Conservation (phyloP, 2,329 filamentous ascomycete species). For the Hypoxylon sp. region DNA sequence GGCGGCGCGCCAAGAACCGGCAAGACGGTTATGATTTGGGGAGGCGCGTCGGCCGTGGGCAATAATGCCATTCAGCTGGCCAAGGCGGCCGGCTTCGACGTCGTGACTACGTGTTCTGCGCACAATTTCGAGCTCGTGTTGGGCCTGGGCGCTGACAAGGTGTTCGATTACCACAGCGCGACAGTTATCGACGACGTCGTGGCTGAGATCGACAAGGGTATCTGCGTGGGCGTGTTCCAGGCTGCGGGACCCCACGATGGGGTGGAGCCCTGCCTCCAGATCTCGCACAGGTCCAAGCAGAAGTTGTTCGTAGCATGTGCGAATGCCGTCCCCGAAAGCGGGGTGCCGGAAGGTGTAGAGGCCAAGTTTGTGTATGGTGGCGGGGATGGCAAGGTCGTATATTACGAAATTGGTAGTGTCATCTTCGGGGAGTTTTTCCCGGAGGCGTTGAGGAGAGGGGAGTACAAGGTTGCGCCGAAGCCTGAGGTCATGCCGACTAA, state of each 20-base stretch:
- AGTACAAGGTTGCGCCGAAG: conserved; percentile 28
- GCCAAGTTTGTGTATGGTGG: conserved; percentile 15
- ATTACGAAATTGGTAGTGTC: conserved; percentile 17
- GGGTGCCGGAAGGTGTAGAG: conserved; percentile 24
- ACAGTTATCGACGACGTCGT: conserved; percentile 22
- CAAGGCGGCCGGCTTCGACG: conserved; percentile 19
- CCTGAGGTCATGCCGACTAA: conserved; percentile 26
- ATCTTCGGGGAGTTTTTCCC: conserved; percentile 27
- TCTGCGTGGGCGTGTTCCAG: conserved; percentile 35
- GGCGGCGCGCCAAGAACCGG: not conserved
- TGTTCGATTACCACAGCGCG: conserved; percentile 26
- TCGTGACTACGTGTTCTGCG: conserved; percentile 33
- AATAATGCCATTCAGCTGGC: conserved; percentile 32
- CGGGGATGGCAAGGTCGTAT: not conserved
- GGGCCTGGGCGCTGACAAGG: conserved; percentile 21
- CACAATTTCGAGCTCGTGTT: conserved; percentile 25
- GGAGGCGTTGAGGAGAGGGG: conserved; percentile 14
- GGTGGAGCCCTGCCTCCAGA: conserved; percentile 22
- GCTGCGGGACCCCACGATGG: conserved; percentile 27
- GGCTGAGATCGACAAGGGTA: conserved; percentile 13
- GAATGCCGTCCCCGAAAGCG: conserved; percentile 25
- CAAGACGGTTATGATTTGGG: conserved; percentile 29
- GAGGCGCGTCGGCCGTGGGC: conserved; percentile 31
- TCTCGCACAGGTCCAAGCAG: conserved; percentile 20
- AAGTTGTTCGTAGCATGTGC: conserved; percentile 32